Base-by-base conservation (phyloP, 2,329 filamentous ascomycete genomes). In the Microcyclospora tardicrescens region DNA sequence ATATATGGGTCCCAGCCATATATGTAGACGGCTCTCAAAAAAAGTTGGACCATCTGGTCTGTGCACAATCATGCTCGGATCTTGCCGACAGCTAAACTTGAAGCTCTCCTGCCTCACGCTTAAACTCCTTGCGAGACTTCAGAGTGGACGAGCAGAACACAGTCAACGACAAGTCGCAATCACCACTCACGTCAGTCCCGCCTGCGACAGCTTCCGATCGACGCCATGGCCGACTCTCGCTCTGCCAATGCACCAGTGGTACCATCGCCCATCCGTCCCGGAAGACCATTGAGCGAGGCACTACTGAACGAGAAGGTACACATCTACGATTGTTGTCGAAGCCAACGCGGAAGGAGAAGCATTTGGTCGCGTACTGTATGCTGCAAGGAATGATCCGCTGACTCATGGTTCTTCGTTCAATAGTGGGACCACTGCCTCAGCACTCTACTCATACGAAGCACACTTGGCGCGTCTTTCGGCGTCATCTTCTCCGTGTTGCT, bases 351-450 rank as follows among this genome's bases (percentile, higher is more conserved):
- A 24, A 5, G 19, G 19, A 8, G 5, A 4, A 24, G 8, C 19
- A 24, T 24, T 8, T 24, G 19, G 19, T 8, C 8, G 19, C n/a
- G n/a, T n/a, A n/a, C n/a, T n/a, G n/a, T n/a, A n/a, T n/a, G n/a
- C n/a, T n/a, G 31, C 15, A 15, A 29, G 11, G n/a, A 16, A 33
- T 19, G 15, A 19, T 11, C n/a, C 27, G 15, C 15, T 5, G 12
- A 9, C n/a, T 13, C 28, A 3, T 13, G 14, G 12, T 16, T 12
- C n/a, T 14, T 16, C 12, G 3, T 35, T 35, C 12, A n/a, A 5
- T 35, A 98, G 91, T 98, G 91, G 91, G 91, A 98, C 64, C 89
- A 84, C 69, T 95, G 91, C 67, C 79, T 98, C 54, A 96, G 91
- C 54, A 95, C 93, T 60, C 77, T 95, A 65, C 77, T 98, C 61